Base-by-base conservation (phyloP, 306 rosid genomes). In the Citrullus colocynthis region DNA sequence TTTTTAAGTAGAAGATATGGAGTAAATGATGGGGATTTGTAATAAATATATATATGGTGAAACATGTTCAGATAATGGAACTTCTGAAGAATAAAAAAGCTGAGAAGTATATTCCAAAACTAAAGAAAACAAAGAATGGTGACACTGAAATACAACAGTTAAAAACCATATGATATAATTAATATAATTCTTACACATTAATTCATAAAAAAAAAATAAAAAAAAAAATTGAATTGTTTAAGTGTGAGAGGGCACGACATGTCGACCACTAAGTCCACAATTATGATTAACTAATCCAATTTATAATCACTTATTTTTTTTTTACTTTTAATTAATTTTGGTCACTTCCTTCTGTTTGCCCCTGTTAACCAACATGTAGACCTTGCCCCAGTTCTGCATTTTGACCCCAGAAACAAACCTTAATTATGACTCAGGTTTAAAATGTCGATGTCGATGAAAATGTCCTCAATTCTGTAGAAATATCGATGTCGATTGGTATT, bases 121-220 rank as follows among this genome's bases (percentile, higher is more conserved):
- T 60, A 79, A 80, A 85, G 39, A 82, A 75, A 85, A 81, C 86
- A 85, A 83, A 79, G 58, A 77, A 83, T 78, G 73, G 78, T 80
- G 84, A 82, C 82, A 85, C 75, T 51, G 74, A 55, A 76, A 64
- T 64, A 48, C 81, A 59, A 69, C 60, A 42, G 57, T 52, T 52
- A 52, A 45, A 48, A 52, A 52, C 57, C n/a, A 52, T 52, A 52
- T 16, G n/a, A 16, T 48, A 20, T 6, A 64, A 39, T 64, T 16
- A 60, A 60, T 64, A 37, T 72, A 11, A 24, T 24, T 24, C 28
- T 24, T 24, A 49, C 42, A 72, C 36, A 72, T 52, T 52, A 55
- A 55, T 48, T 13, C 77, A 72, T 8, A 20, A 42, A 67, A 20
- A 18, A 9, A 65, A 9, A 20, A 9, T 1, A 7, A 41, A 20